Evolutionary conservation across 2,329 filamentous ascomycete species (phyloP).

Genomic region (Alternaria sp.): DNA sequence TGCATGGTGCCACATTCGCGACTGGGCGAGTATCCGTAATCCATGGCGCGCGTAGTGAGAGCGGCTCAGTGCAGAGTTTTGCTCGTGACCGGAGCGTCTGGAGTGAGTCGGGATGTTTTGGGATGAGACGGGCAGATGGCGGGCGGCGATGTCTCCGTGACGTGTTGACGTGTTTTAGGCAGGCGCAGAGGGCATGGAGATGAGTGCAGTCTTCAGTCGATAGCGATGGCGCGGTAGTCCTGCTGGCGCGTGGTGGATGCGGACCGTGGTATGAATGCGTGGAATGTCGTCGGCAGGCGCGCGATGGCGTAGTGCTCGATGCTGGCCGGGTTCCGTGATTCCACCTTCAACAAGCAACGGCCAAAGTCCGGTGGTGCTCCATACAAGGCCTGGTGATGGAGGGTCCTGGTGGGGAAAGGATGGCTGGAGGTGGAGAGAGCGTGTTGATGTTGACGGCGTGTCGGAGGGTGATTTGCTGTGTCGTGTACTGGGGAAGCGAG

Average conservation of each 20-base stretch:
- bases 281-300: constrained; percentile 31
- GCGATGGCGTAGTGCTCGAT: constrained; percentile 21
- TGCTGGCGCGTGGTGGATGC: constrained; percentile 13
- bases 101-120: constrained; percentile 5
- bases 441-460: constrained; percentile 26
- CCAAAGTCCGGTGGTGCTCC: constrained; percentile 33
- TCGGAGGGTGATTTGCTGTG: constrained; percentile 32
- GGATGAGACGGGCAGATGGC: constrained; percentile 18
- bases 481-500: constrained; percentile 22
- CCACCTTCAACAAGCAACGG: constrained; percentile 44
- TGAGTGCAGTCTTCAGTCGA: constrained; percentile 30
- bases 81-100: constrained; percentile 1
- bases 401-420: constrained; percentile 16
- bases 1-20: constrained; percentile 78
- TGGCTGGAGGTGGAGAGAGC: constrained; percentile 19
- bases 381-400: constrained; percentile 41
- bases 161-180: constrained; percentile 16
- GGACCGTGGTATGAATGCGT: constrained; percentile 38
- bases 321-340: constrained; percentile 22
- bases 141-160: constrained; percentile 13
- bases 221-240: constrained; percentile 33
- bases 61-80: constrained; percentile 5
- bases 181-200: constrained; percentile 29
- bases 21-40: constrained; percentile 59
- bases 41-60: constrained; percentile 45